Evolutionary conservation across 2,329 filamentous ascomycete genomes (phyloP).

Genomic region (Trichoderma sp.): DNA sequence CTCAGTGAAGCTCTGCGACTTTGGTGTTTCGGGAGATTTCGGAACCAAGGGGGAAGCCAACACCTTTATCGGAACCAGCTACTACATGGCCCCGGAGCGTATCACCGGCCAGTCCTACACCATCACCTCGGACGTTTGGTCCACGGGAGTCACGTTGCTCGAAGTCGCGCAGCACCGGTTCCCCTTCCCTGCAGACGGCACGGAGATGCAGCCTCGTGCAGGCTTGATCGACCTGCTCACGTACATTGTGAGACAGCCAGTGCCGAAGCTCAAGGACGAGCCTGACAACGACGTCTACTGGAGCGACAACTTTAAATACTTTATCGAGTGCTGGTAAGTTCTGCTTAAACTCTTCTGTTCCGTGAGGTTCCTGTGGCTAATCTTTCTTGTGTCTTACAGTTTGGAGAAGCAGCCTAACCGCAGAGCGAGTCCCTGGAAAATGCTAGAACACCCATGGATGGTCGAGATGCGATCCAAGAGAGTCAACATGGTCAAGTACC

Average conservation of each 20-base stretch:
- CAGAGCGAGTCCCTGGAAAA: constrained; percentile 93
- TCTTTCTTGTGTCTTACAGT: constrained; percentile 50
- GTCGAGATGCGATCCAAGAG: constrained; percentile 92
- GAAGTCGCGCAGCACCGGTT: constrained; percentile 99
- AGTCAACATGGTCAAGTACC: constrained; percentile 95
- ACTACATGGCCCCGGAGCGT: constrained; percentile 98
- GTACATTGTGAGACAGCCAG: constrained; percentile 94
- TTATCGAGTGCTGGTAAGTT: constrained; percentile 97
- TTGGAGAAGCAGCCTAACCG: constrained; percentile 89
- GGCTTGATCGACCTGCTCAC: constrained; percentile 93
- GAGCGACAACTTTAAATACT: constrained; percentile 98
- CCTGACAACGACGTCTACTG: constrained; percentile 85
- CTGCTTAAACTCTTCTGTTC: constrained; percentile 26
- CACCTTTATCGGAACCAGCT: constrained; percentile 97
- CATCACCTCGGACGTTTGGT: constrained; percentile 98
- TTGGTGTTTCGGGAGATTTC: constrained; percentile 96
- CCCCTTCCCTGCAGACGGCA: constrained; percentile 95
- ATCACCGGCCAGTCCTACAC: constrained; percentile 98
- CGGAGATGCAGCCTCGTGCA: constrained; percentile 90
- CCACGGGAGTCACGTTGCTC: constrained; percentile 91
- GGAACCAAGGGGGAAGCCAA: constrained; percentile 98
- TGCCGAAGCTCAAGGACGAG: constrained; percentile 95
- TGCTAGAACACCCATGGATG: constrained; percentile 99
- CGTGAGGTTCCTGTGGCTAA: constrained; percentile 31
- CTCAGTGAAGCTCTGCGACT: constrained; percentile 97